Evolutionary conservation across 2,329 filamentous ascomycete species (phyloP).

Genomic region (Talaromyces sp.): DNA sequence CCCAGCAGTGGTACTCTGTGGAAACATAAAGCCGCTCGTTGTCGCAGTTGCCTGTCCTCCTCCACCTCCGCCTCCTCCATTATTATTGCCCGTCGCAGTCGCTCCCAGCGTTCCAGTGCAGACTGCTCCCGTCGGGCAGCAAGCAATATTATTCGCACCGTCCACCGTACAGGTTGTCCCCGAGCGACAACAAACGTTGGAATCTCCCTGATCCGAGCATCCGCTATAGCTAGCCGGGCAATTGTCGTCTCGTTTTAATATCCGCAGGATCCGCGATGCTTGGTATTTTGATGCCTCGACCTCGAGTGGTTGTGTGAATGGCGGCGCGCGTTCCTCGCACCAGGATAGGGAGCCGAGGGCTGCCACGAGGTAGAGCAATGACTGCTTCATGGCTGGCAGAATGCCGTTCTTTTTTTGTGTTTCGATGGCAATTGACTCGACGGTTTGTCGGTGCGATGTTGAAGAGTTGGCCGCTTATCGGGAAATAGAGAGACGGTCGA

Average conservation of each 20-base stretch:
- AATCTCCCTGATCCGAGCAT: slow-evolving; percentile 48
- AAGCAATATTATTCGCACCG: slow-evolving; percentile 52
- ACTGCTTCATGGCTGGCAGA: slow-evolving; percentile 26
- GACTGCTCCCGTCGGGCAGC: slow-evolving; percentile 52
- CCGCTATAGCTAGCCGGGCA: slow-evolving; percentile 50
- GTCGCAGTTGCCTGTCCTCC: slow-evolving; percentile 14
- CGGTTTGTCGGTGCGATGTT: background rate
- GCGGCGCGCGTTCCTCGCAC: slow-evolving; percentile 23
- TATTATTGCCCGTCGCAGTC: slow-evolving; percentile 10
- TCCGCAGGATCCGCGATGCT: slow-evolving; percentile 17
- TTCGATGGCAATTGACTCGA: background rate
- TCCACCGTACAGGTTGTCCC: slow-evolving; percentile 52
- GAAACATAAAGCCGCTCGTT: slow-evolving; percentile 29
- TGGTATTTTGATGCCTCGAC: background rate
- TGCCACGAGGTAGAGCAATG: slow-evolving; percentile 25
- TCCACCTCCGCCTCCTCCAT: background rate
- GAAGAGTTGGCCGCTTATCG: background rate
- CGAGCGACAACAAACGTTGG: slow-evolving; percentile 51
- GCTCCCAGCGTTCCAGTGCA: slow-evolving; percentile 52
- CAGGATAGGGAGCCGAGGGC: slow-evolving; percentile 24
- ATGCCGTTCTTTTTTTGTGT: background rate
- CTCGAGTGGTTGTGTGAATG: slow-evolving; percentile 23
- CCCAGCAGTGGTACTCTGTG: slow-evolving; percentile 20
- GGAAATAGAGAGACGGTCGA: background rate
- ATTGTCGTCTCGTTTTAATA: slow-evolving; percentile 26